Percentiles rank a stretch among this genome's conserved stretches.
Evolutionary conservation across 129 eudicot genomes (phyloP).

Genomic region (Pseudognaphalium luteoalbum): DNA sequence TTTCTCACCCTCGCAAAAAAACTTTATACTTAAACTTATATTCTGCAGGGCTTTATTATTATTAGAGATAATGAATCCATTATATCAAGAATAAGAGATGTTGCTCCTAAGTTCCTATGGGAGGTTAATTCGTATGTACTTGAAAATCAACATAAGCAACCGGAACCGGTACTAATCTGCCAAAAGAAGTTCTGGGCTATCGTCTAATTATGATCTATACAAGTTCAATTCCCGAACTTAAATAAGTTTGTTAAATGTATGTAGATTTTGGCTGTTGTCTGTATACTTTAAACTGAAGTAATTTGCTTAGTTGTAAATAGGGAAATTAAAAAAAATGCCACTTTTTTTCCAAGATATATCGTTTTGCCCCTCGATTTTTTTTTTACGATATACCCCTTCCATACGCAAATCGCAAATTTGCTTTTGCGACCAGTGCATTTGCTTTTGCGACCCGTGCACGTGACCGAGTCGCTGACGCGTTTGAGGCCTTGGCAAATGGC

Average conservation of each 20-base stretch:
- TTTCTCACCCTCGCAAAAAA: neutral
- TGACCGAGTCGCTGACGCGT: too few relatives aligned
- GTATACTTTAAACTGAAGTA: neutral
- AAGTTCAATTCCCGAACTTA: neutral
- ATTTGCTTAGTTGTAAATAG: neutral
- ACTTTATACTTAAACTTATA: neutral
- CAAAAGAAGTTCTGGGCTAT: constrained; percentile 77
- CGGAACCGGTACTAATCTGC: constrained; percentile 64
- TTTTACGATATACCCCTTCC: too few relatives aligned
- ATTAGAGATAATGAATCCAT: constrained; percentile 68
- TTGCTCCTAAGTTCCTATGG: constrained; percentile 79
- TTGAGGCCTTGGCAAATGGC: too few relatives aligned
- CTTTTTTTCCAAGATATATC: too few relatives aligned
- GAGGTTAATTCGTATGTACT: constrained; percentile 56
- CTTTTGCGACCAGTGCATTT: too few relatives aligned
- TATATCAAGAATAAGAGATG: constrained; percentile 54
- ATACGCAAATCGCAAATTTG: too few relatives aligned
- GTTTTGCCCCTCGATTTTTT: too few relatives aligned
- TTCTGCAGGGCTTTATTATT: constrained; percentile 62
- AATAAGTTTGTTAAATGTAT: neutral
- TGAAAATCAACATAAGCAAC: constrained; percentile 58
- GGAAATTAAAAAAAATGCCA: too few relatives aligned
- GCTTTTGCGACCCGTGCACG: too few relatives aligned
- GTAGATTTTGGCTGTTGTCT: neutral
- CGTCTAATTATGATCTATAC: constrained; percentile 32